These are phyloP conservation scores for Capronia coronata DNA, from an alignment of 2,329 filamentous ascomycete species.

Conservation along the genomic window DNA sequence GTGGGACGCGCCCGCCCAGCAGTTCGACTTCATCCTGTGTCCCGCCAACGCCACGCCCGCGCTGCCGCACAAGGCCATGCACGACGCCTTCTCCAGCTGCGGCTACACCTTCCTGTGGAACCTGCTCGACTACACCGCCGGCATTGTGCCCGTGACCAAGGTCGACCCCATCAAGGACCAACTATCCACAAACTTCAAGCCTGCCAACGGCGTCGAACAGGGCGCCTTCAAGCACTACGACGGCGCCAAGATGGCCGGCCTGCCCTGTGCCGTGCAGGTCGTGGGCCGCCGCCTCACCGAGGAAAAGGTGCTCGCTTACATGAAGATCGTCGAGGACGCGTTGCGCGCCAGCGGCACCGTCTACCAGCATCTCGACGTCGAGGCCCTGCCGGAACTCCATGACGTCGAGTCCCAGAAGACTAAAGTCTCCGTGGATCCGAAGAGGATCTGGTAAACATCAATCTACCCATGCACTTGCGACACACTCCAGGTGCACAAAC, in stretches of 20 bases:
- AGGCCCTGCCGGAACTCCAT: constrained; percentile 26
- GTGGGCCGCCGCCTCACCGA: constrained; percentile 75
- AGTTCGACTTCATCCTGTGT: constrained; percentile 73
- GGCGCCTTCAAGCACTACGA: constrained; percentile 86
- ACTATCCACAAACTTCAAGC: constrained; percentile 43
- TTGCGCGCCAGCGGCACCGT: constrained; percentile 51
- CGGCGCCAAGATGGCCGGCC: constrained; percentile 71
- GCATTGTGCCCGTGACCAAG: constrained; percentile 76
- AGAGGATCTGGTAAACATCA: constrained; percentile 11
- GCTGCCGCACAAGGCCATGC: constrained; percentile 79
- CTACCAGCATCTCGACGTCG: constrained; percentile 46
- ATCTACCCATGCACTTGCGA: too few relatives aligned
- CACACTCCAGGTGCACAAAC: too few relatives aligned
- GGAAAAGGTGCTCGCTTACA: constrained; percentile 76
- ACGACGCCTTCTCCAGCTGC: constrained; percentile 74
- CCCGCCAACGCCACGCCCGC: constrained; percentile 89
- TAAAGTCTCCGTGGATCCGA: constrained; percentile 10
- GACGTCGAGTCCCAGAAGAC: constrained; percentile 5
- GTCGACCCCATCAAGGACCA: constrained; percentile 67
- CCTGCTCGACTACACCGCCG: constrained; percentile 78
- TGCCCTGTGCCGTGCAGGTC: constrained; percentile 81
- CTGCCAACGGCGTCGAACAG: constrained; percentile 68
- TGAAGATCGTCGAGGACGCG: constrained; percentile 71
- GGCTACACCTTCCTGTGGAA: constrained; percentile 95
- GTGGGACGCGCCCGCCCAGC: constrained; percentile 64